These are phyloP conservation scores for Allium sativum DNA, from an alignment of 106 monocot species.

Conservation along the genomic window DNA sequence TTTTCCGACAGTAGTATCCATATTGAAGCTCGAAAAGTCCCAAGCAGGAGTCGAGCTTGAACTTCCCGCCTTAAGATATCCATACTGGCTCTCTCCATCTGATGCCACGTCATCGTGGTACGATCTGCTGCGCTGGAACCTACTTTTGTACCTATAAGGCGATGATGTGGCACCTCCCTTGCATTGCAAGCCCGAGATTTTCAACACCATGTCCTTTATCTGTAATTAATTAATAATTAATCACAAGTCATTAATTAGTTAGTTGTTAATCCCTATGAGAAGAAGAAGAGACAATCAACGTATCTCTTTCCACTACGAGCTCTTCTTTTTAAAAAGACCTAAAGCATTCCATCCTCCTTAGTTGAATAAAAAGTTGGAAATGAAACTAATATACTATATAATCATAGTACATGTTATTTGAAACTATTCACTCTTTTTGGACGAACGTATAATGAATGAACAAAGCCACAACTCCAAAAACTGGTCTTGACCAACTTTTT, in stretches of 20 bases:
- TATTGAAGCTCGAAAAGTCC: conserved; percentile 38
- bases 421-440: neutral
- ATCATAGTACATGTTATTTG: neutral
- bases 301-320: conserved; percentile 22
- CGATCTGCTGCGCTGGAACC: conserved; percentile 11
- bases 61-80: conserved; percentile 31
- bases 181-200: conserved; percentile 65
- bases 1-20: neutral
- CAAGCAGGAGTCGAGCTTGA: conserved; percentile 63
- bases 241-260: neutral
- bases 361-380: neutral
- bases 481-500: conserved; percentile 40
- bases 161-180: conserved; percentile 17
- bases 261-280: neutral
- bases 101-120: conserved; percentile 19
- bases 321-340: conserved; percentile 29
- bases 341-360: neutral
- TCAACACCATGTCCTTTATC: conserved; percentile 90
- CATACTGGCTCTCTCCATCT: conserved; percentile 19
- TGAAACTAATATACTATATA: neutral
- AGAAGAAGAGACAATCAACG: conserved; percentile 11
- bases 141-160: conserved; percentile 21
- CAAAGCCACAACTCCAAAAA: neutral
- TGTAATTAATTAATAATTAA: conserved; percentile 11
- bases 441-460: no score